phyloP scores from a whole-genome alignment of 306 rosid species.

The Canavalia ensiformis region DNA sequence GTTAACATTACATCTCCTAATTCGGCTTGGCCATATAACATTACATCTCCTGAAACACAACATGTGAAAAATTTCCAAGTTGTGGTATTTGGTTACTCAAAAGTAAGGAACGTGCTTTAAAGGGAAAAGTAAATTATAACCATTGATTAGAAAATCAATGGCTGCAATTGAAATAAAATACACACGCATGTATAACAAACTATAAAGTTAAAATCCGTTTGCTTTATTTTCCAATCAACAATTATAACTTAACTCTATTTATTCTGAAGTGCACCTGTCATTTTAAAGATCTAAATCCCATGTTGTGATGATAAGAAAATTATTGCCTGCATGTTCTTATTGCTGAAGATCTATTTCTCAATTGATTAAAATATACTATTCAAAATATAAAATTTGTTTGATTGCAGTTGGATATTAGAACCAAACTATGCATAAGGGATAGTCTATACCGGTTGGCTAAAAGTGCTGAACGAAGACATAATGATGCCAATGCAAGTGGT shows the following conservation, averaged over 20 bases:
- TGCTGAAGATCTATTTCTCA: neutral
- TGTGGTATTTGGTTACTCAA: conserved; percentile 1
- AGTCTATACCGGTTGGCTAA: conserved; percentile 81
- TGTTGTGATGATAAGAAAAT: conserved; percentile 28
- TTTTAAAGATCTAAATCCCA: conserved; percentile 9
- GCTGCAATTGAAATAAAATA: neutral
- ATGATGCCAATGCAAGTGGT: conserved; percentile 48
- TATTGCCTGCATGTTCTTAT: neutral
- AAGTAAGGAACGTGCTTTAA: conserved; percentile 2
- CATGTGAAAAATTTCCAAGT: neutral
- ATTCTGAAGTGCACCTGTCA: neutral
- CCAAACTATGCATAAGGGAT: conserved; percentile 81
- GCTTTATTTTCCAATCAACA: neutral
- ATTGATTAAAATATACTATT: conserved; percentile 21
- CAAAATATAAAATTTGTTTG: conserved; percentile 33
- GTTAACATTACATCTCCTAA: conserved; percentile 23
- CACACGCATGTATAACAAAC: neutral
- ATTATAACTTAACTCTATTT: conserved; percentile 7
- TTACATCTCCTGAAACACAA: conserved; percentile 36
- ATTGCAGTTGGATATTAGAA: conserved; percentile 73
- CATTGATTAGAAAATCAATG: neutral
- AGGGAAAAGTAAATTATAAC: neutral
- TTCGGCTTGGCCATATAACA: conserved; percentile 36
- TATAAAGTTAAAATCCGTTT: neutral
- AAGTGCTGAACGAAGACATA: conserved; percentile 81